phyloP scores from a whole-genome alignment of 1,284 basidiomycete species.

The Phellinidium pouzarii region DNA sequence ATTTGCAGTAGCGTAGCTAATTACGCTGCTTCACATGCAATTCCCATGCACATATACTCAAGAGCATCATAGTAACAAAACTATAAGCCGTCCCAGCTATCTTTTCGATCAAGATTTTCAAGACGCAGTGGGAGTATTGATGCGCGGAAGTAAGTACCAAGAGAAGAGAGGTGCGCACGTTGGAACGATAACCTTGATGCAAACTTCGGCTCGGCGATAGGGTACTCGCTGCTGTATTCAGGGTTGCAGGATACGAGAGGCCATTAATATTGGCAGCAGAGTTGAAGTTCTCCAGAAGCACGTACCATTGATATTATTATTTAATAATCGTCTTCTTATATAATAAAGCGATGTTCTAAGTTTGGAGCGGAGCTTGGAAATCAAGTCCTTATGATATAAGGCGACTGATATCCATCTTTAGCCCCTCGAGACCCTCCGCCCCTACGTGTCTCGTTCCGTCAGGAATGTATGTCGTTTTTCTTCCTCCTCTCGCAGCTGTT shows the following conservation, averaged over 20 bases:
- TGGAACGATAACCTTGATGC: constrained; percentile 33
- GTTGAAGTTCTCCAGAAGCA: no score
- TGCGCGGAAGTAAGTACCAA: constrained; percentile 31
- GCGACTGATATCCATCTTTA: background rate
- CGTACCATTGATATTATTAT: no score
- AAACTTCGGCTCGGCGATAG: background rate
- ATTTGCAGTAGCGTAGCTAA: background rate
- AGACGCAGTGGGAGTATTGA: constrained; percentile 31
- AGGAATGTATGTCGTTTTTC: no score
- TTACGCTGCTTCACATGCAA: background rate
- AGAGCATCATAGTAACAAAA: background rate
- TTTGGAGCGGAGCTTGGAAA: background rate
- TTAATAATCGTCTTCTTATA: background rate
- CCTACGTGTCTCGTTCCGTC: background rate
- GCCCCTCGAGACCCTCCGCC: background rate
- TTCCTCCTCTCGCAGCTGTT: background rate
- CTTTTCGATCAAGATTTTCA: constrained; percentile 23
- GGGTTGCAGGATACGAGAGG: no score
- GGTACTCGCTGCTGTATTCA: background rate
- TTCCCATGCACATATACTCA: background rate
- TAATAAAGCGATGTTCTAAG: background rate
- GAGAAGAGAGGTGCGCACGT: constrained; percentile 22
- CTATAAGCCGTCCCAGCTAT: background rate
- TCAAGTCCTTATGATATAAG: background rate
- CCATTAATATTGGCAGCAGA: no score